Base-by-base conservation (phyloP, 768 basidiomycete species). In the Lentinus brumalis region DNA sequence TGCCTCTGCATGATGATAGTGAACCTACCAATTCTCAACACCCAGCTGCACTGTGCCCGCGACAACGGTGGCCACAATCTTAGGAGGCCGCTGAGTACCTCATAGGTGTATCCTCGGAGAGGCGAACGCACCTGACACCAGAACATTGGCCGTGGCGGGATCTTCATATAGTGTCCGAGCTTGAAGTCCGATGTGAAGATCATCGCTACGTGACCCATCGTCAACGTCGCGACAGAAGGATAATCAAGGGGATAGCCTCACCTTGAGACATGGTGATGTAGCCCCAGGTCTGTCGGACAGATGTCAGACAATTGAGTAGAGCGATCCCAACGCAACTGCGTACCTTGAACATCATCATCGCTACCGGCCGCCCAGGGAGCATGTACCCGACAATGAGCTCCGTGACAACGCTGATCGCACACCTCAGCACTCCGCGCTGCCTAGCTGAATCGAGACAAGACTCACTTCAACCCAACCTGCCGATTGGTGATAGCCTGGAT, bases 401-500 rank as follows among this genome's bases (percentile, higher is more conserved):
- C 1, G 88, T 86, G 61, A 92, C 83, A 16, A 91, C 88, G 68
- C 83, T 85, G 45, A 1, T 1, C 4, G 40, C 3, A 16, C 7
- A n/a, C 21, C 63, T 58, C 58, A 71, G 63, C 55, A 63, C 38
- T 10, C 18, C n/a, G 29, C 14, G 3, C n/a, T n/a, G n/a, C n/a
- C n/a, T n/a, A 26, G 15, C 63, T 59, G 4, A 55, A 60, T 53
- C 57, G 70, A 73, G 31, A 67, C 70, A 69, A 65, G 12, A 71
- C 76, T 47, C 72, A 74, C 73, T 81, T 82, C 5, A 83, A 69
- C 67, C 79, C 88, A 50, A 91, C 79, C 70, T 90, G 87, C 63
- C 87, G 83, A 69, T 92, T 92, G 31, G 90, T 92, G 54, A 91
- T 83, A 1, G 89, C 88, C 65, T 90, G 85, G 56, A 92, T 89